Evolutionary conservation across 2,329 filamentous ascomycete species (phyloP).

Genomic region (Fusarium piperis): DNA sequence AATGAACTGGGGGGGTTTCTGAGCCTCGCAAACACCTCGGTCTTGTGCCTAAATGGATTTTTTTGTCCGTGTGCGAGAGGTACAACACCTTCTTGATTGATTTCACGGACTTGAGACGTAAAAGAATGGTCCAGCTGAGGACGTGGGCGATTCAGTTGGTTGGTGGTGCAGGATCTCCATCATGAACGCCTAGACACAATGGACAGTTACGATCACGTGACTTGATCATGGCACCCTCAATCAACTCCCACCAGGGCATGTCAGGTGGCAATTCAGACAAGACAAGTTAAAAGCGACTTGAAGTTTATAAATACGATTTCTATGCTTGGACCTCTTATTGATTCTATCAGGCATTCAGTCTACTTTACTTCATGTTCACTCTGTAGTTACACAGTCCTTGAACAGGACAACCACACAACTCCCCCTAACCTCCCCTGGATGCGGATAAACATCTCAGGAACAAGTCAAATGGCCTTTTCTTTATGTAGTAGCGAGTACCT

Average conservation of each 20-base stretch:
- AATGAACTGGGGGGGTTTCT: neutral
- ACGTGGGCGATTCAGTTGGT: constrained; percentile 21
- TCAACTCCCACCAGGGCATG: neutral
- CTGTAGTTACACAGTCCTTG: neutral
- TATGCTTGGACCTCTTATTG: neutral
- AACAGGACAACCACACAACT: neutral
- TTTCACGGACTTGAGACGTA: neutral
- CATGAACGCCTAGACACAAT: constrained; percentile 23
- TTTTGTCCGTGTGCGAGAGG: neutral
- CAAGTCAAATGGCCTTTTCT: neutral
- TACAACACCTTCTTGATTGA: neutral
- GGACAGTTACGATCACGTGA: constrained; percentile 24
- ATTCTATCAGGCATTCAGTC: neutral
- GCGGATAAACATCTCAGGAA: neutral
- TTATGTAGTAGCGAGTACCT: neutral
- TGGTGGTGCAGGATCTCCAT: constrained; percentile 32
- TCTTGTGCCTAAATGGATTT: neutral
- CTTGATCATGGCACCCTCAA: neutral
- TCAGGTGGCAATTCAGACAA: neutral
- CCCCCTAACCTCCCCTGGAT: neutral
- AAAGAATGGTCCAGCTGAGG: constrained; percentile 1
- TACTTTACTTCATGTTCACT: neutral
- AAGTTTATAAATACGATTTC: neutral
- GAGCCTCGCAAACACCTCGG: neutral
- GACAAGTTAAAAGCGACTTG: neutral